Evolutionary conservation across 495 filamentous ascomycete species (phyloP).

Genomic region (Lophiotrema nucula): DNA sequence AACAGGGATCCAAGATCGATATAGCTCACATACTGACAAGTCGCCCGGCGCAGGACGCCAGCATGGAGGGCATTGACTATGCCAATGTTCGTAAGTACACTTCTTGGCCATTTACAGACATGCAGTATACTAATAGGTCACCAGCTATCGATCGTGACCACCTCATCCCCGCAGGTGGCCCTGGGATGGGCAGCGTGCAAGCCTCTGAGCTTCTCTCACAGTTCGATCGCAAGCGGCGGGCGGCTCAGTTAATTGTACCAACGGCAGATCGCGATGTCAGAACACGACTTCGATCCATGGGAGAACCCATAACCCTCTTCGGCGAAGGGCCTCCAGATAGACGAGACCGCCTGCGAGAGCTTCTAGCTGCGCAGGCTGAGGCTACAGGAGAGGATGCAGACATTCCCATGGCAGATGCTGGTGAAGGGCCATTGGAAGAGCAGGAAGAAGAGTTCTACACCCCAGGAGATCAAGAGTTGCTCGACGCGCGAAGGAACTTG

Average conservation of each 20-base stretch:
- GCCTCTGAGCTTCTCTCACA: slow-evolving; percentile 87
- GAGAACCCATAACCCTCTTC: slow-evolving; percentile 91
- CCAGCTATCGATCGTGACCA: slow-evolving; percentile 83
- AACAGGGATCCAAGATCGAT: not conserved
- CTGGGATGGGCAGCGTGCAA: slow-evolving; percentile 80
- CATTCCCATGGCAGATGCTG: slow-evolving; percentile 53
- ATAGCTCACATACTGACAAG: not conserved
- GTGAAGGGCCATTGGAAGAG: slow-evolving; percentile 43
- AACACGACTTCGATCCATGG: slow-evolving; percentile 72
- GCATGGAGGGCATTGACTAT: slow-evolving; percentile 69
- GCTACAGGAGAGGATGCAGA: slow-evolving; percentile 55
- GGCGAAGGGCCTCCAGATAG: slow-evolving; percentile 86
- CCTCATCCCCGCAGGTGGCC: slow-evolving; percentile 66
- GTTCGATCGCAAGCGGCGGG: slow-evolving; percentile 83
- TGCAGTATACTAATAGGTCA: not conserved
- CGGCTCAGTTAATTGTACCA: slow-evolving; percentile 88
- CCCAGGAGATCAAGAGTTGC: slow-evolving; percentile 67
- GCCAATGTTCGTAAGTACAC: slow-evolving; percentile 71
- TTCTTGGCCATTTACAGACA: not conserved
- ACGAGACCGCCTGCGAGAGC: slow-evolving; percentile 79
- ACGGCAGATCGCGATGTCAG: slow-evolving; percentile 91
- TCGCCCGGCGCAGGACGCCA: slow-evolving; percentile 47
- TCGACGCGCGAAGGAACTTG: slow-evolving; percentile 76
- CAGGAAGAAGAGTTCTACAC: slow-evolving; percentile 96
- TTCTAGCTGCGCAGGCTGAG: slow-evolving; percentile 74